Evolutionary conservation across 257 asterid genomes (phyloP).

Genomic region (Przewalskia tangutica): DNA sequence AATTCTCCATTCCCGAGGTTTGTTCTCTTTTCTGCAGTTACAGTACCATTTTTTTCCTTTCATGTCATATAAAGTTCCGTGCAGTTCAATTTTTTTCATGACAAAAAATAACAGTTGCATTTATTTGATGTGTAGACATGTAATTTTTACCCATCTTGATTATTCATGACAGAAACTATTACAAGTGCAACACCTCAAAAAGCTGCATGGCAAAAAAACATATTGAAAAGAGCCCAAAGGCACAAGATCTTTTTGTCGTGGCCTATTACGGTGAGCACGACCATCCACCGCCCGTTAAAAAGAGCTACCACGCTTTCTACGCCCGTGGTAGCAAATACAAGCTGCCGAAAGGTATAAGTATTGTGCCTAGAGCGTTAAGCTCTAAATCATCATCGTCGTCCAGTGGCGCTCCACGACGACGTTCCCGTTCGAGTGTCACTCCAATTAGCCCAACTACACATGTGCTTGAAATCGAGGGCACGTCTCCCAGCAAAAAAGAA

Average conservation of each 20-base stretch:
- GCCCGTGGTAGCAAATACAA: constrained; percentile 10
- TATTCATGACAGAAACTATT: constrained; percentile 48
- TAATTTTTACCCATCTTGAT: not conserved
- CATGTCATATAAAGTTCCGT: too few relatives aligned
- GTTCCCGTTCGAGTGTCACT: too few relatives aligned
- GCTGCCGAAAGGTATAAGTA: not conserved
- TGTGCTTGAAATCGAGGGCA: too few relatives aligned
- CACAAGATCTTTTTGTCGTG: constrained; percentile 40
- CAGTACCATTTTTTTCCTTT: not conserved
- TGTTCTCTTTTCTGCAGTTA: not conserved
- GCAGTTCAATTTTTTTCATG: too few relatives aligned
- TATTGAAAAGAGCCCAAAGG: constrained; percentile 59
- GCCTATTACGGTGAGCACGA: constrained; percentile 66
- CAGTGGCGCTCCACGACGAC: not conserved
- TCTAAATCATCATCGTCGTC: not conserved
- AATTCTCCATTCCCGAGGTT: constrained; percentile 81
- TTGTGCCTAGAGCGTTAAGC: not conserved
- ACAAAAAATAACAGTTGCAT: too few relatives aligned
- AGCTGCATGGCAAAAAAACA: constrained; percentile 64
- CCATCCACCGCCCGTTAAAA: constrained; percentile 54
- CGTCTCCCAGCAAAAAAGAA: not conserved
- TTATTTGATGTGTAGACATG: not conserved
- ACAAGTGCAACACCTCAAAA: constrained; percentile 70
- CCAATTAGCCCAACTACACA: too few relatives aligned
- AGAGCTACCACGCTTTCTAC: constrained; percentile 55